Evolutionary conservation across 805 yeast genomes (phyloP).

Genomic region (Ogataea neopini): DNA sequence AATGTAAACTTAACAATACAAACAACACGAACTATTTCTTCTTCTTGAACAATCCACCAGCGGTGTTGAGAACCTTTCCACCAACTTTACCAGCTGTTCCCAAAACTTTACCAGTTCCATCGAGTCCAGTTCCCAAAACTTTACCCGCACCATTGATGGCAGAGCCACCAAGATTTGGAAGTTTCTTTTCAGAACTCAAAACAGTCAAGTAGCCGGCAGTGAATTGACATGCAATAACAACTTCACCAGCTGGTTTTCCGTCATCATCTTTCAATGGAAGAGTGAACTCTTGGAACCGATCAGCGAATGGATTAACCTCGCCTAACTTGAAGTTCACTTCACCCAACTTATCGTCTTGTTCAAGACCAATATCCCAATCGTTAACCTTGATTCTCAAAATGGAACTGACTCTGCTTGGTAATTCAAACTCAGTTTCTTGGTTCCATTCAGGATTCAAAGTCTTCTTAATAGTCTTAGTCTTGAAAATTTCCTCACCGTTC

Average conservation of each 20-base stretch:
- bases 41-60: slow-evolving; percentile 36
- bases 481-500: slow-evolving; percentile 64
- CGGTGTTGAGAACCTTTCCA: slow-evolving; percentile 52
- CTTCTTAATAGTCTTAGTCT: slow-evolving; percentile 80
- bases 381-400: slow-evolving; percentile 55
- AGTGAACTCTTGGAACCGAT: slow-evolving; percentile 45
- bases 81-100: slow-evolving; percentile 58
- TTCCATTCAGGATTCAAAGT: slow-evolving; percentile 91
- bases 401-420: slow-evolving; percentile 64
- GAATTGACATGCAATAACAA: slow-evolving; percentile 61
- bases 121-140: slow-evolving; percentile 43
- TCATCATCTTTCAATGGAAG: slow-evolving; percentile 53
- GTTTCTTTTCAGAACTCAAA: slow-evolving; percentile 41
- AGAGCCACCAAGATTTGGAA: slow-evolving; percentile 39
- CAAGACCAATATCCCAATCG: slow-evolving; percentile 96
- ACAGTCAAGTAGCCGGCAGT: slow-evolving; percentile 63
- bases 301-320: slow-evolving; percentile 57
- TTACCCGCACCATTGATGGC: slow-evolving; percentile 50
- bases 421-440: slow-evolving; percentile 58
- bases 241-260: slow-evolving; percentile 61
- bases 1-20: background rate
- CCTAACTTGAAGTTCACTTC: slow-evolving; percentile 56
- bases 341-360: slow-evolving; percentile 81
- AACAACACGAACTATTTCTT: slow-evolving; percentile 20
- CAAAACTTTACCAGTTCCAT: slow-evolving; percentile 42